phyloP scores from a whole-genome alignment of 768 basidiomycete genomes.

The Mycena floridula region DNA sequence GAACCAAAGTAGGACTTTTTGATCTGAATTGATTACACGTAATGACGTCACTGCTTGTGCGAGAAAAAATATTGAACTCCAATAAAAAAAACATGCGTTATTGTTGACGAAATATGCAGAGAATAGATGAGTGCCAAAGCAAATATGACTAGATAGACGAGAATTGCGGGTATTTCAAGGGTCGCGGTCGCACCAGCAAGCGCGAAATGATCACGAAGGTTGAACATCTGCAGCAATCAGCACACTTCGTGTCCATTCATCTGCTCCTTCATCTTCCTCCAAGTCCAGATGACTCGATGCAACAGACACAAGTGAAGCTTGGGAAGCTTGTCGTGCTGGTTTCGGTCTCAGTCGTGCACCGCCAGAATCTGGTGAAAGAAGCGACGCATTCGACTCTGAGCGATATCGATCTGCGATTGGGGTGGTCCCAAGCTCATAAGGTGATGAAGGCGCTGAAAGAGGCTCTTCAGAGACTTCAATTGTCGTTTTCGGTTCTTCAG shows the following conservation, averaged over 20 bases:
- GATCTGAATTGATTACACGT: too few relatives aligned
- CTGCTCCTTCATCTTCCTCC: constrained; percentile 41
- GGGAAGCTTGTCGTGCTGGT: constrained; percentile 10
- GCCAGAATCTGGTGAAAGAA: constrained; percentile 3
- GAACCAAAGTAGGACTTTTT: too few relatives aligned
- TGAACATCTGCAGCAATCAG: constrained; percentile 65
- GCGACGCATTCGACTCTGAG: constrained; percentile 9
- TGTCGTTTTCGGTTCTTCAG: constrained; percentile 8
- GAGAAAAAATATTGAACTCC: too few relatives aligned
- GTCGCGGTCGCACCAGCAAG: too few relatives aligned
- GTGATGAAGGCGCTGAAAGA: constrained; percentile 7
- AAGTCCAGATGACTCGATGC: constrained; percentile 43
- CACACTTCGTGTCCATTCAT: constrained; percentile 73
- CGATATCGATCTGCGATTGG: constrained; percentile 30
- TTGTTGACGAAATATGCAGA: too few relatives aligned
- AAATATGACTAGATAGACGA: too few relatives aligned
- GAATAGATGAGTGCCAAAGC: too few relatives aligned
- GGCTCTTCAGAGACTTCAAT: constrained; percentile 9
- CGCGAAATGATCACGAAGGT: too few relatives aligned
- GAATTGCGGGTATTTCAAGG: too few relatives aligned
- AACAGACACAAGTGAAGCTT: constrained; percentile 23
- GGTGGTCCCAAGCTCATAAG: constrained; percentile 19
- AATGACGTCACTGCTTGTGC: too few relatives aligned
- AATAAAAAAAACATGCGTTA: too few relatives aligned
- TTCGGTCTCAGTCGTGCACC: constrained; percentile 8